Percentiles rank a stretch among this genome's conserved stretches.
Evolutionary conservation across 2,329 filamentous ascomycete species (phyloP).

Genomic region (Ascochyta viciae-villosae): DNA sequence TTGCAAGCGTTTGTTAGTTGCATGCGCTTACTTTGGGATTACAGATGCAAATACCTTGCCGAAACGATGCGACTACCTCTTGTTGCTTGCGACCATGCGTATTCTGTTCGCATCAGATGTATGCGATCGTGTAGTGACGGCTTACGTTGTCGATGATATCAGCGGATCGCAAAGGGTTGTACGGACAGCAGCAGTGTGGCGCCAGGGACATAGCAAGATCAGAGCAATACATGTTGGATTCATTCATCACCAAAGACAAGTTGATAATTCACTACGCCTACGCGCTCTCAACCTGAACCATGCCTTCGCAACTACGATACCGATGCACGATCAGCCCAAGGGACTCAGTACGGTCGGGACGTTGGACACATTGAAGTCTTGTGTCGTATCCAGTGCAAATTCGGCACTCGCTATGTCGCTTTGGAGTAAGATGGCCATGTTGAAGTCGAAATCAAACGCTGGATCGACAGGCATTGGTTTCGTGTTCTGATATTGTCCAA

Average conservation of each 20-base stretch:
- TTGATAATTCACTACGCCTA: neutral
- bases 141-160: neutral
- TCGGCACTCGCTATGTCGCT: neutral
- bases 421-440: slow-evolving; percentile 21
- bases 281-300: neutral
- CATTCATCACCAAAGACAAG: neutral
- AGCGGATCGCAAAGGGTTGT: neutral
- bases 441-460: slow-evolving; percentile 10
- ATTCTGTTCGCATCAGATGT: neutral
- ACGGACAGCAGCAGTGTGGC: neutral
- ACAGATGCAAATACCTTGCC: slow-evolving; percentile 1
- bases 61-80: neutral
- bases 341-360: neutral
- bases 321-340: neutral
- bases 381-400: neutral
- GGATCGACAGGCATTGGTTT: neutral
- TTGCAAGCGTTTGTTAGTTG: slow-evolving; percentile 4
- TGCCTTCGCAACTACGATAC: neutral
- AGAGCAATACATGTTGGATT: neutral
- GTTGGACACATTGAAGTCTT: neutral
- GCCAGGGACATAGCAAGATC: neutral
- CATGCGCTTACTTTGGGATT: slow-evolving; percentile 16
- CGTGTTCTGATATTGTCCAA: neutral
- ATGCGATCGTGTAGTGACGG: neutral
- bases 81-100: neutral